Evolutionary conservation across 306 rosid species (phyloP), one percentile per base, ranked within the genome.

Genomic region (Sindora glabra): DNA sequence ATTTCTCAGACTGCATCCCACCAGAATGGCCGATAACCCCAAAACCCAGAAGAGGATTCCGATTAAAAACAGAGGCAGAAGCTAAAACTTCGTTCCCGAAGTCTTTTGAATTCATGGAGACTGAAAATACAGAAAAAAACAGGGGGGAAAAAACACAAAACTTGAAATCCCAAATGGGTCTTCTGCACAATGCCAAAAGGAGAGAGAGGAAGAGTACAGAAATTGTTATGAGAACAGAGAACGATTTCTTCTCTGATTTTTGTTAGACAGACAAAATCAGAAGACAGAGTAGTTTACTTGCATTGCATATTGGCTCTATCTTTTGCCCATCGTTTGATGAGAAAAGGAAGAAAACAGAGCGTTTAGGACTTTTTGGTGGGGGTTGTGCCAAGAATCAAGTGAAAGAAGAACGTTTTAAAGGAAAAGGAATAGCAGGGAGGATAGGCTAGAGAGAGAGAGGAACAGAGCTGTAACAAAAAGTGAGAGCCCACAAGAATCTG

Each of bases 51-150:
- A 65, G 57, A 21, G 75, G 5, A 29, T 29, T 1, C n/a, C n/a
- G 30, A 29, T 65, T 51, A 8, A 73, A 62, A 27, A 46, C 15
- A 25, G 34, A 64, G 64, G 52, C 1, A 16, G 74, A 63, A 10
- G 70, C 68, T 56, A 65, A 47, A 51, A 62, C 56, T 52, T 42
- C 73, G 65, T 58, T 58, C 50, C 16, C 73, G 41, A 70, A 65
- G 39, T 25, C 55, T 13, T 37, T 81, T 39, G 78, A 73, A 67
- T 40, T 77, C 89, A 77, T 86, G 47, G 44, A 11, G 53, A 52
- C 27, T 10, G 24, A 40, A 21, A 40, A 13, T 18, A 38, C 37
- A 56, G 37, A 33, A 17, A 61, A 13, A 0, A 39, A 39, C 15
- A 29, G 19, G 1, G 7, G 49, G 41, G 23, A 5, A n/a, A 8